Percentiles rank a stretch among this genome's conserved stretches.
Evolutionary conservation across 345 rosid species (phyloP).

Genomic region (Brassica cretica): DNA sequence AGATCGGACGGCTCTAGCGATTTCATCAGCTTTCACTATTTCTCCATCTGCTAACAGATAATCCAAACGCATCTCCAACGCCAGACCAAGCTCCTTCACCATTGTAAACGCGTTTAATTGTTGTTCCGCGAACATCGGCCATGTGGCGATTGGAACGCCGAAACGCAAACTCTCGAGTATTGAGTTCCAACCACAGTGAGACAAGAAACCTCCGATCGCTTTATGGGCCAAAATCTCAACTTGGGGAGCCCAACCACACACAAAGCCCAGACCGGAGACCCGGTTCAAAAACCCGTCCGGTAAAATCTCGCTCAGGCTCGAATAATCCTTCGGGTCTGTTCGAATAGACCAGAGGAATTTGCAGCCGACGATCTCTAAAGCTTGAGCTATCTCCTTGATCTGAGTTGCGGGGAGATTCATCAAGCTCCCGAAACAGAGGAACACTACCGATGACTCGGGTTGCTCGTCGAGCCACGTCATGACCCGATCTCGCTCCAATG

Average conservation of each 20-base stretch:
- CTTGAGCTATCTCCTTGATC: slow-evolving; percentile 47
- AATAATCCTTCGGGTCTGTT: neutral
- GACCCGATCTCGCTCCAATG: neutral
- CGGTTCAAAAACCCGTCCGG: slow-evolving; percentile 41
- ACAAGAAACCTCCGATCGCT: slow-evolving; percentile 33
- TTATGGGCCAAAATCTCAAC: slow-evolving; percentile 31
- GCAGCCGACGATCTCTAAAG: slow-evolving; percentile 35
- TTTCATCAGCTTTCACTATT: slow-evolving; percentile 35
- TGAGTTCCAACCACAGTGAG: slow-evolving; percentile 42
- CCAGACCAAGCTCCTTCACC: slow-evolving; percentile 37
- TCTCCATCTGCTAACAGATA: slow-evolving; percentile 10
- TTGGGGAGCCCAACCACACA: slow-evolving; percentile 41
- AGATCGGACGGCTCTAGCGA: slow-evolving; percentile 22
- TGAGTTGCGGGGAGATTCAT: slow-evolving; percentile 35
- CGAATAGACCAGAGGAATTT: slow-evolving; percentile 45
- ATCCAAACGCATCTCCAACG: slow-evolving; percentile 34
- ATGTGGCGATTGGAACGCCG: slow-evolving; percentile 38
- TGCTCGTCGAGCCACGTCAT: slow-evolving; percentile 50
- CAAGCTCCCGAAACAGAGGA: slow-evolving; percentile 53
- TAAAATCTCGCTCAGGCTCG: slow-evolving; percentile 19
- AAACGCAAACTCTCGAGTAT: slow-evolving; percentile 31
- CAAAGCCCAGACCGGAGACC: slow-evolving; percentile 12
- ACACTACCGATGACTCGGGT: slow-evolving; percentile 47
- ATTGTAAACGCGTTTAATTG: slow-evolving; percentile 38
- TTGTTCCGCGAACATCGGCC: slow-evolving; percentile 42